Evolutionary conservation across 805 yeast species (phyloP).

Genomic region (Saccharomycopsis fibuligera): DNA sequence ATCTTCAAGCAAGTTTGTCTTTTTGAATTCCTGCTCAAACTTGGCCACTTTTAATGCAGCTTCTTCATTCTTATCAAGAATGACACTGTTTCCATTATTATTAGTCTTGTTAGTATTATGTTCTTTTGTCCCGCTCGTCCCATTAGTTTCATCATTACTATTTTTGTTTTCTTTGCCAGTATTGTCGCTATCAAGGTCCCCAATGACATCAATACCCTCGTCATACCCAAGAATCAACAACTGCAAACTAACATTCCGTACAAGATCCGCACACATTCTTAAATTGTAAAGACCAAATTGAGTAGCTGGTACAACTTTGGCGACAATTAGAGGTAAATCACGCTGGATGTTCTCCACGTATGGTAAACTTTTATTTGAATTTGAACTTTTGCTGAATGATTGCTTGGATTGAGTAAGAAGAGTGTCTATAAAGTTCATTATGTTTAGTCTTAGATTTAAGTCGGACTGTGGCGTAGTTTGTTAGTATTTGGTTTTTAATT

Average conservation of each 20-base stretch:
- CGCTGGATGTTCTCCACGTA: slow-evolving; percentile 26
- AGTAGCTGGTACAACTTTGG: slow-evolving; percentile 31
- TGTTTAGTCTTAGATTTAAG: slow-evolving; percentile 57
- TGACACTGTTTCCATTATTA: no score
- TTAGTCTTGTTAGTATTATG: neutral
- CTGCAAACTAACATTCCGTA: slow-evolving; percentile 5
- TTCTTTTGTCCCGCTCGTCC: neutral
- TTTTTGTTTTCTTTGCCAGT: neutral
- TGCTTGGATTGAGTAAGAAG: slow-evolving; percentile 36
- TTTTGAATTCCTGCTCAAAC: no score
- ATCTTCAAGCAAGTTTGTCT: neutral
- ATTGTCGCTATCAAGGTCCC: no score
- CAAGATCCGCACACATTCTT: slow-evolving; percentile 5
- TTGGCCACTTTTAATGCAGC: neutral
- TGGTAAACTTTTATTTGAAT: slow-evolving; percentile 18
- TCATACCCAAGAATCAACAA: slow-evolving; percentile 7
- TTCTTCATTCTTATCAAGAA: neutral
- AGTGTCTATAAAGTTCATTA: slow-evolving; percentile 66
- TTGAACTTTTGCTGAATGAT: slow-evolving; percentile 7
- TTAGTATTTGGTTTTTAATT: no score
- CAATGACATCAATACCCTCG: neutral
- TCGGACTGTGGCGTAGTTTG: no score
- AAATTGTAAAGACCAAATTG: slow-evolving; percentile 17
- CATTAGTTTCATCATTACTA: no score
- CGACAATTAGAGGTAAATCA: slow-evolving; percentile 31